phyloP scores from a whole-genome alignment of 2,329 filamentous ascomycete species.

The Pseudogymnoascus verrucosus region DNA sequence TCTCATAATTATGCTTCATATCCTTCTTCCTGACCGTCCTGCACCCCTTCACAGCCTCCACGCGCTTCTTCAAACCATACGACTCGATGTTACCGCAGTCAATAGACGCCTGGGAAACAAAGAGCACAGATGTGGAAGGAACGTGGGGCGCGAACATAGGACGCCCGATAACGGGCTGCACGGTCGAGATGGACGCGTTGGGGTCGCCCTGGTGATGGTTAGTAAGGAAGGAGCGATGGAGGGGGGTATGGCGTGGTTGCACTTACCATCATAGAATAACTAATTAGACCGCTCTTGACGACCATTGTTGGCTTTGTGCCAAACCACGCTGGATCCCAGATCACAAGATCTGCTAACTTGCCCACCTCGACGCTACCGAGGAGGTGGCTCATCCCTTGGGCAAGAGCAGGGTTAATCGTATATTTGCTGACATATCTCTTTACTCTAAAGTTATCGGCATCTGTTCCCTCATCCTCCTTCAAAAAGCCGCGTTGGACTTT shows the following conservation, averaged over 20 bases:
- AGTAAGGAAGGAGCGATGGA: constrained; percentile 5
- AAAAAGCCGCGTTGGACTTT: constrained; percentile 74
- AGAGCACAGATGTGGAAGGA: constrained; percentile 67
- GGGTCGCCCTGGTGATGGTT: constrained; percentile 55
- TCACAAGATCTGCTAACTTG: constrained; percentile 79
- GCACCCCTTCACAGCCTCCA: constrained; percentile 73
- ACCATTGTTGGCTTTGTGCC: constrained; percentile 77
- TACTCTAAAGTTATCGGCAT: constrained; percentile 82
- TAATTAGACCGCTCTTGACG: constrained; percentile 82
- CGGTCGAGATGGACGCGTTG: constrained; percentile 78
- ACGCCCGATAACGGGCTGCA: constrained; percentile 75
- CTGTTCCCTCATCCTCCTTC: constrained; percentile 68
- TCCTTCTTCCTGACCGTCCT: constrained; percentile 70
- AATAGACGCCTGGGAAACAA: constrained; percentile 70
- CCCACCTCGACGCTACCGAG: constrained; percentile 83
- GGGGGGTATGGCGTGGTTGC: not conserved
- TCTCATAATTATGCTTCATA: constrained; percentile 82
- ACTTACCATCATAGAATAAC: constrained; percentile 72
- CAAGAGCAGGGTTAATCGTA: constrained; percentile 86
- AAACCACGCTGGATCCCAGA: constrained; percentile 82
- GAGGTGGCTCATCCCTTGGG: constrained; percentile 82
- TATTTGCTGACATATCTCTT: constrained; percentile 94
- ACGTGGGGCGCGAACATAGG: constrained; percentile 78
- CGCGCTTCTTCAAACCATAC: constrained; percentile 70
- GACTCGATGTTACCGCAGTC: constrained; percentile 55